Conservation (phyloP, 805 yeast species). For the Myxozyma kluyveri region DNA sequence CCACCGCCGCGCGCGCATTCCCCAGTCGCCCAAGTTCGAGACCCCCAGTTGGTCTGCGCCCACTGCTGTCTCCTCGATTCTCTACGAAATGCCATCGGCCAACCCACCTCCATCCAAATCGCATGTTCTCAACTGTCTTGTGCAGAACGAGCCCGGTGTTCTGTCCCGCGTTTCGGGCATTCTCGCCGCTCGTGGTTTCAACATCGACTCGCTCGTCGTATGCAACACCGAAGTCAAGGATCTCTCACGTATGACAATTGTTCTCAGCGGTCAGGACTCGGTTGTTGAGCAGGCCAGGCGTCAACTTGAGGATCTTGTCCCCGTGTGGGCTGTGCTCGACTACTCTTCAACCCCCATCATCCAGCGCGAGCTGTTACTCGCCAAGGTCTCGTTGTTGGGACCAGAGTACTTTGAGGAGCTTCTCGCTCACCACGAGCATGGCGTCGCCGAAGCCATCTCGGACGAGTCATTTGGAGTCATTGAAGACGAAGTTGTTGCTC, state of each 20-base stretch:
- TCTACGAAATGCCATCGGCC: constrained; percentile 81
- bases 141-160: constrained; percentile 98
- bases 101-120: constrained; percentile 62
- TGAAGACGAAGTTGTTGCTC: constrained; percentile 1
- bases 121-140: constrained; percentile 93
- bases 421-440: constrained; percentile 70
- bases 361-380: constrained; percentile 84
- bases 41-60: constrained; percentile 95
- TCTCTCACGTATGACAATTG: constrained; percentile 94
- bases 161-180: constrained; percentile 90
- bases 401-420: constrained; percentile 98
- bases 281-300: constrained; percentile 97
- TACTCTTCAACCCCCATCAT: constrained; percentile 87
- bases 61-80: constrained; percentile 91
- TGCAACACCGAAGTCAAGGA: constrained; percentile 96
- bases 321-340: constrained; percentile 96
- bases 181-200: constrained; percentile 96
- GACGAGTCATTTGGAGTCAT: constrained; percentile 36
- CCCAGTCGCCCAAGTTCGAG: constrained; percentile 88
- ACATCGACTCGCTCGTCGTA: constrained; percentile 94
- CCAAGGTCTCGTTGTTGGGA: constrained; percentile 88
- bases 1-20: constrained; percentile 81
- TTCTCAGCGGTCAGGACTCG: constrained; percentile 89
- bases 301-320: constrained; percentile 96
- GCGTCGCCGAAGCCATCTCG: constrained; percentile 36